Evolutionary conservation across 768 basidiomycete species (phyloP).

Genomic region (Cantharellus anzutake): DNA sequence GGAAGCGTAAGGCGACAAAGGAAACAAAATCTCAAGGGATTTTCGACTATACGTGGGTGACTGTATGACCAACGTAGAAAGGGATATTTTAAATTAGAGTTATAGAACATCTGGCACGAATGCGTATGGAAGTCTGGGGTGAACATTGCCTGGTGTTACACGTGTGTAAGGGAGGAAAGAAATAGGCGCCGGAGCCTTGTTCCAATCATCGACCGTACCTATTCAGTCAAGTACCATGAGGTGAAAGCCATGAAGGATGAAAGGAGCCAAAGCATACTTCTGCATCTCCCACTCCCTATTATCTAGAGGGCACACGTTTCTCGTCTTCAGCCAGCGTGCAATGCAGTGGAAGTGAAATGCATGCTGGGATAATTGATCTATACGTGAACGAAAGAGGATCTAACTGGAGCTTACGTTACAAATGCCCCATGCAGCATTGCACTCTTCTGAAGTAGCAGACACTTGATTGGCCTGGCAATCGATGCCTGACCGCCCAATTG

Average conservation of each 20-base stretch:
- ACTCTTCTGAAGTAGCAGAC: slow-evolving; percentile 89
- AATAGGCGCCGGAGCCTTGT: too few relatives aligned
- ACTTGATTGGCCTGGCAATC: slow-evolving; percentile 99
- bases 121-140: too few relatives aligned
- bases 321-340: slow-evolving; percentile 95
- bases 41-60: too few relatives aligned
- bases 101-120: too few relatives aligned
- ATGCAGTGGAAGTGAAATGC: slow-evolving; percentile 99
- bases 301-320: slow-evolving; percentile 86
- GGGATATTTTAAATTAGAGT: too few relatives aligned
- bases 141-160: too few relatives aligned
- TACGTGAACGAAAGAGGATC: background rate
- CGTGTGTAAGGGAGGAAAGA: too few relatives aligned
- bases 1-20: too few relatives aligned
- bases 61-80: too few relatives aligned
- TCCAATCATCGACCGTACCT: too few relatives aligned
- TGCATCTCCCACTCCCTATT: slow-evolving; percentile 96
- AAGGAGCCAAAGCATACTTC: slow-evolving; percentile 38
- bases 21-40: too few relatives aligned
- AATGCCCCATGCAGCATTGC: slow-evolving; percentile 97
- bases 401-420: slow-evolving; percentile 55
- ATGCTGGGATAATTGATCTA: slow-evolving; percentile 37
- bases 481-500: slow-evolving; percentile 43
- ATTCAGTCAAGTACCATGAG: too few relatives aligned
- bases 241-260: background rate